A percentile compares a stretch with the other conserved stretches of the same genome.
Conservation (phyloP, 2,329 filamentous ascomycete species). For the Calonectria fujianensis region DNA sequence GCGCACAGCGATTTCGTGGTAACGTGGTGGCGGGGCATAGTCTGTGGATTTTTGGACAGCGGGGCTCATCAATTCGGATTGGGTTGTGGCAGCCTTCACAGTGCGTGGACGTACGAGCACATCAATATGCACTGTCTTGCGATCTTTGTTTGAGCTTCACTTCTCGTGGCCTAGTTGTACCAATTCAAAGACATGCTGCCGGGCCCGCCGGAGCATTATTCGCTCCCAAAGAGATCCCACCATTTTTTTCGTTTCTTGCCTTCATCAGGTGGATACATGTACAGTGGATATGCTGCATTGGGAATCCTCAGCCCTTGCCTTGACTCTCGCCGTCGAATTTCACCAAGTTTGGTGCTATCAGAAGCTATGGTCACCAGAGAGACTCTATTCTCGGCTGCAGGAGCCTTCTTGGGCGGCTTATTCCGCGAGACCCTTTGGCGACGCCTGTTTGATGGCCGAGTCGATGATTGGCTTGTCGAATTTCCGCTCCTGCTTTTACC, state of each 20-base stretch:
- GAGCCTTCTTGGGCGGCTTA: constrained; percentile 31
- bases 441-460: constrained; percentile 41
- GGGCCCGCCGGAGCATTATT: constrained; percentile 4
- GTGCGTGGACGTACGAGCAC: constrained; percentile 5
- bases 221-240: constrained; percentile 49
- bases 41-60: constrained; percentile 54
- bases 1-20: constrained; percentile 34
- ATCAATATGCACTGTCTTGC: constrained; percentile 18
- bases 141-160: constrained; percentile 33
- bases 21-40: constrained; percentile 53
- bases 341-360: constrained; percentile 68
- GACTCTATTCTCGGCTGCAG: constrained; percentile 44
- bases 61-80: constrained; percentile 53
- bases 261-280: constrained; percentile 41
- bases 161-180: background rate
- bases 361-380: constrained; percentile 63
- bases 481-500: constrained; percentile 43
- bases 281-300: constrained; percentile 49
- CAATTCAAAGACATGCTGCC: constrained; percentile 1
- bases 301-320: constrained; percentile 33
- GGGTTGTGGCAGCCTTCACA: constrained; percentile 47
- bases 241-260: constrained; percentile 47
- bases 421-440: constrained; percentile 32
- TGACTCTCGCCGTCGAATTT: constrained; percentile 58
- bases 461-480: constrained; percentile 36